Conservation (phyloP, 2,329 filamentous ascomycete species). For the Colletotrichum gloeosporioides region DNA sequence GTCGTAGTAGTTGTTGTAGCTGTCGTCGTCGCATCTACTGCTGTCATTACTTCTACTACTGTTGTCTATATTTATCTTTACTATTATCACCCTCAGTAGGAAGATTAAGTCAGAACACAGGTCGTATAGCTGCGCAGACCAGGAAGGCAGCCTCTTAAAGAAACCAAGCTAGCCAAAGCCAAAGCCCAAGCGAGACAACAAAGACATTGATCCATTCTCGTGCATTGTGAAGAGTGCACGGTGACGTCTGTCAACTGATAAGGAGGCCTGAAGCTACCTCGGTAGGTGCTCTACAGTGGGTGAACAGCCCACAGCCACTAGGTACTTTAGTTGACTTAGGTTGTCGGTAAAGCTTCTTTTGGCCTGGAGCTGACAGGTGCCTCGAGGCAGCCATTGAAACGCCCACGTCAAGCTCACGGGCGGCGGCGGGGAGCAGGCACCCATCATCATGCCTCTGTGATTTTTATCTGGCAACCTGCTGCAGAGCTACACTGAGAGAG, state of each 20-base stretch:
- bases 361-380: neutral
- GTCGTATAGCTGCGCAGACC: neutral
- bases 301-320: neutral
- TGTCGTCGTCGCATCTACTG: neutral
- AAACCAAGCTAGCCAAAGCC: slow-evolving; percentile 1
- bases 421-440: neutral
- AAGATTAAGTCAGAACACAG: neutral
- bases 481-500: neutral
- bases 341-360: neutral
- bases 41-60: too few relatives aligned
- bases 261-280: neutral
- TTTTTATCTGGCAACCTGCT: neutral
- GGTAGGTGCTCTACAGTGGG: neutral
- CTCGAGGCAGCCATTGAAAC: neutral
- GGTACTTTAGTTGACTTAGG: neutral
- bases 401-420: neutral
- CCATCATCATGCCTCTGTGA: neutral
- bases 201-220: neutral
- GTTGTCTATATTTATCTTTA: too few relatives aligned
- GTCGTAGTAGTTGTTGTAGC: neutral
- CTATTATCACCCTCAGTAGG: neutral
- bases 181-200: neutral
- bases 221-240: neutral
- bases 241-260: neutral
- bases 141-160: neutral